A percentile compares a stretch with the other conserved stretches of the same genome.
Conservation (phyloP, 192 early-diverging fungal species). For the Glomus cerebriforme region DNA sequence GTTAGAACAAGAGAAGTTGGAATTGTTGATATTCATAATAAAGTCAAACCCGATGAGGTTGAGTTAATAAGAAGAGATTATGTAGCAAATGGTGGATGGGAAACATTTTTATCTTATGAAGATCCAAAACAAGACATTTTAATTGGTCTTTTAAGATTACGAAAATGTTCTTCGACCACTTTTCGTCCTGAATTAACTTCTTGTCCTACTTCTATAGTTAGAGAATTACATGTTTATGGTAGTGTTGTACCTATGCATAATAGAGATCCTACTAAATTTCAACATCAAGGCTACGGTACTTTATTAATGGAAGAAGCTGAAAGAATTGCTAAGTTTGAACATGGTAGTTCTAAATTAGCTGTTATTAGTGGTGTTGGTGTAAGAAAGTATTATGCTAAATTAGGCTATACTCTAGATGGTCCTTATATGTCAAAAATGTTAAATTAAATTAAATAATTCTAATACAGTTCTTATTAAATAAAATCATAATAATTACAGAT, state of each 20-base stretch:
- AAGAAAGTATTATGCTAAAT: constrained; percentile 95
- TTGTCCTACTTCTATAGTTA: constrained; percentile 85
- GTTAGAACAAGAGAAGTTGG: constrained; percentile 98
- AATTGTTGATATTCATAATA: constrained; percentile 96
- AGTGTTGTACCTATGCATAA: constrained; percentile 94
- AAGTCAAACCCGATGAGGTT: constrained; percentile 85
- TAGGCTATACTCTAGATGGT: constrained; percentile 94
- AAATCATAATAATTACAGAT: too few species aligned
- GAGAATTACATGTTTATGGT: constrained; percentile 98
- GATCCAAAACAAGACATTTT: constrained; percentile 96
- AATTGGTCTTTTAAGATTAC: constrained; percentile 89
- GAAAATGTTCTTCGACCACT: constrained; percentile 87
- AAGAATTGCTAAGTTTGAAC: constrained; percentile 96
- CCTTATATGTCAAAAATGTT: constrained; percentile 97
- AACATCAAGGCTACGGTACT: constrained; percentile 99
- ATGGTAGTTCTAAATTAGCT: constrained; percentile 89
- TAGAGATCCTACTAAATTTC: constrained; percentile 97
- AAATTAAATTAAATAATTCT: constrained; percentile 26
- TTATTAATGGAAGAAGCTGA: constrained; percentile 99
- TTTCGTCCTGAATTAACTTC: constrained; percentile 91
- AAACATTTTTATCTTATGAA: constrained; percentile 98
- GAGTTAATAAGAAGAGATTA: constrained; percentile 98
- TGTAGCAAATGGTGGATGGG: constrained; percentile 97
- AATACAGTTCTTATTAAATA: too few species aligned
- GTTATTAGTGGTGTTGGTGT: constrained; percentile 99